These are phyloP conservation scores for Rhododendron williamsianum DNA, from an alignment of 148 eudicot genomes.

Conservation along the genomic window DNA sequence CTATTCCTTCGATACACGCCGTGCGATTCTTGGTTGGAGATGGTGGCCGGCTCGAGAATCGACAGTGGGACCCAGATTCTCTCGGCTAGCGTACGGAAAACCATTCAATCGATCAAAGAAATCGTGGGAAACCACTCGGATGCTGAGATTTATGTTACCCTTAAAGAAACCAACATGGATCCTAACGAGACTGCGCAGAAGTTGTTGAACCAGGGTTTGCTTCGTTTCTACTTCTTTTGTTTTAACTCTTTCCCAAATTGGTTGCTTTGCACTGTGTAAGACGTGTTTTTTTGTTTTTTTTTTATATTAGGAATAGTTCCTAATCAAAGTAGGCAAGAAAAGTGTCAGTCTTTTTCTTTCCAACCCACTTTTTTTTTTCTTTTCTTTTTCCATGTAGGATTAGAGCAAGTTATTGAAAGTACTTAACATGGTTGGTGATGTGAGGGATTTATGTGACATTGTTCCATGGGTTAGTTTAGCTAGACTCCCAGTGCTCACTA, in stretches of 20 bases:
- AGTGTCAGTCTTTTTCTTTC: background rate
- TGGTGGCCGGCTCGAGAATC: conserved; percentile 38
- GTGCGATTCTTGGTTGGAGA: conserved; percentile 20
- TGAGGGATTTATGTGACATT: background rate
- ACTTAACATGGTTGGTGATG: background rate
- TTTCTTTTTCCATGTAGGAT: background rate
- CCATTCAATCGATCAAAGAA: conserved; percentile 68
- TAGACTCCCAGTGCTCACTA: background rate
- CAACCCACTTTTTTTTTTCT: background rate
- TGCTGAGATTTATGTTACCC: conserved; percentile 61
- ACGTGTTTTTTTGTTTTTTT: background rate
- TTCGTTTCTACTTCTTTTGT: background rate
- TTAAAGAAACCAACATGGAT: conserved; percentile 71
- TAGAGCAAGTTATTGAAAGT: background rate
- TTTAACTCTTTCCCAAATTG: background rate
- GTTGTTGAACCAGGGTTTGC: conserved; percentile 68
- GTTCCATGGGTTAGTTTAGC: background rate
- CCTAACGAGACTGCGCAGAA: conserved; percentile 69
- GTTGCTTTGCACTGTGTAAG: background rate
- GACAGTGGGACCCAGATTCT: conserved; percentile 49
- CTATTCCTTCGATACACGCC: background rate
- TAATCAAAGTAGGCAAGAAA: background rate
- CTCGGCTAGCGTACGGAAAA: conserved; percentile 39
- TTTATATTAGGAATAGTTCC: background rate
- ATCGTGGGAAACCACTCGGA: conserved; percentile 68